Evolutionary conservation across 1,139 yeast species (phyloP).

Genomic region (Taphrina wiesneri): DNA sequence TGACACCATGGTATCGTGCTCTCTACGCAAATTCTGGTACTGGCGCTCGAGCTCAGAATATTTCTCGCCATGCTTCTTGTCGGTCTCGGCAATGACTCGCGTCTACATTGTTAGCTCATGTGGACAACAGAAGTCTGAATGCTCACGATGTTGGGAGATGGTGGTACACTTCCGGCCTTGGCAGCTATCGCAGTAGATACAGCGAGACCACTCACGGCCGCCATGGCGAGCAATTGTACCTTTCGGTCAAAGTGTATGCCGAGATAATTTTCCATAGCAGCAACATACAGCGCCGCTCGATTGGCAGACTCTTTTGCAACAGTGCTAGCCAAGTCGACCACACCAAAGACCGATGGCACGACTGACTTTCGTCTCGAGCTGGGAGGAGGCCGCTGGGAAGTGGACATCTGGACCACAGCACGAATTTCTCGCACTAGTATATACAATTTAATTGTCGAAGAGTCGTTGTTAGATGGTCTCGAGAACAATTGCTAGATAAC

Average conservation of each 20-base stretch:
- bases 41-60: not conserved
- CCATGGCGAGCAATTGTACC: constrained; percentile 3
- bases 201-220: constrained; percentile 19
- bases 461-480: not conserved
- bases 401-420: not conserved
- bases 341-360: not conserved
- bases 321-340: constrained; percentile 10
- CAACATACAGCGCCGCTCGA: constrained; percentile 4
- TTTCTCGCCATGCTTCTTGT: not conserved
- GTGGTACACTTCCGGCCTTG: not conserved
- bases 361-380: not conserved
- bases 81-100: not conserved
- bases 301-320: constrained; percentile 1
- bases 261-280: constrained; percentile 8
- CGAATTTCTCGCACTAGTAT: not conserved
- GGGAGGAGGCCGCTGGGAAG: not conserved
- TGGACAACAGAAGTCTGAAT: not conserved
- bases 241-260: not conserved
- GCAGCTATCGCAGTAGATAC: constrained; percentile 11
- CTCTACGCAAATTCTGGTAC: not conserved
- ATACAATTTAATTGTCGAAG: not conserved
- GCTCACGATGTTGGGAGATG: not conserved
- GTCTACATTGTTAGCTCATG: not conserved
- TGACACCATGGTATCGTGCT: not conserved
- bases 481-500: not conserved